Evolutionary conservation across 345 rosid species (phyloP), one percentile per base, ranked within the genome.

Genomic region (Nasturtium officinale): DNA sequence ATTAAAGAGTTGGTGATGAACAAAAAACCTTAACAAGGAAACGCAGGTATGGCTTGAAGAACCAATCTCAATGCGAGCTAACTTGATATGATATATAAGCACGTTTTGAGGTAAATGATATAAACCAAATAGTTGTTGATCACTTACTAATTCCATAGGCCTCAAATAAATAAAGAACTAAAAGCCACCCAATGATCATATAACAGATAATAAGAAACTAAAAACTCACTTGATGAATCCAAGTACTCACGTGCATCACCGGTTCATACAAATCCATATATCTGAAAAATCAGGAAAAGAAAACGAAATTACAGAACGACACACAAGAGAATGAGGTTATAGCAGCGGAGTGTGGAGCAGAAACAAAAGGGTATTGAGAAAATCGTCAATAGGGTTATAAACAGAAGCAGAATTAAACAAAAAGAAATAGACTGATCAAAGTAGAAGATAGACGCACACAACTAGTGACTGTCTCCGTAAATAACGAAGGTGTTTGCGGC

Each of bases 191-290:
- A 66, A 38, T 26, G 32, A 47, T 47, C 5, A 56, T 32, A 7
- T 30, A 25, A 6, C 8, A 33, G 15, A 40, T 16, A 42, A 17
- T 5, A 66, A 6, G 52, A 3, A 74, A 29, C 28, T 9, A 45
- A 53, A 21, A 50, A 63, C 80, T 71, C 47, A 77, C 80, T 47
- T 71, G 55, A 21, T 9, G 48, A 64, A 64, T 65, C 76, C 80
- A 57, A 35, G n/a, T 30, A 71, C 72, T 65, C 30, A 77, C 63
- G 65, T 58, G 18, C 72, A 5, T 37, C 56, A 38, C 65, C 48
- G 25, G 20, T 5, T 58, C 42, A 64, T 71, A 40, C 15, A 9
- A 50, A 65, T 77, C 76, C 80, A 77, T 71, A 51, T 71, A 26
- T 69, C 75, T 76, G 53, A 62, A 75, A 53, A 26, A 7, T 18